Conservation (phyloP, 1,284 basidiomycete genomes). For the Jaminaea rosea region DNA sequence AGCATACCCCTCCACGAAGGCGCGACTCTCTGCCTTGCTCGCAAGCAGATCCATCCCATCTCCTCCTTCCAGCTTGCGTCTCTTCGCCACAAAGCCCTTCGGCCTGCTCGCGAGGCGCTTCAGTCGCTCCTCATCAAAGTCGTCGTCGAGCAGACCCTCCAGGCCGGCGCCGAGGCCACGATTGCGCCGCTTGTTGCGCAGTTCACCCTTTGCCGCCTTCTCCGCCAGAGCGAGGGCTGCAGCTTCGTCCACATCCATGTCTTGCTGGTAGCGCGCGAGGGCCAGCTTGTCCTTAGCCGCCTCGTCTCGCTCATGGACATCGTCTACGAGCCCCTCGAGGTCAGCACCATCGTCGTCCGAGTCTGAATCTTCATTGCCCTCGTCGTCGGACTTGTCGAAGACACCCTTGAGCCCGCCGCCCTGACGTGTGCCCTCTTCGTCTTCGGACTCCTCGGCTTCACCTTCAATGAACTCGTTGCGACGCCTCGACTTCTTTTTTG, state of each 20-base stretch:
- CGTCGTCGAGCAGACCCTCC: conserved; percentile 37
- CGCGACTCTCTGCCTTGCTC: conserved; percentile 23
- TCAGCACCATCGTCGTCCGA: conserved; percentile 49
- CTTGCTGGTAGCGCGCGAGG: conserved; percentile 21
- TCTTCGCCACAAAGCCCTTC: conserved; percentile 14
- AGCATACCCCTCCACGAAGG: conserved; percentile 30
- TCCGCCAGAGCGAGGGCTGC: conserved; percentile 31
- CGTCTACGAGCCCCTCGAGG: conserved; percentile 38
- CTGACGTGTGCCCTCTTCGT: conserved; percentile 23
- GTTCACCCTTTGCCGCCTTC: conserved; percentile 26
- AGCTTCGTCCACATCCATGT: conserved; percentile 31
- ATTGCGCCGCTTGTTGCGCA: conserved; percentile 20
- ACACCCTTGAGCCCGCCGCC: conserved; percentile 31
- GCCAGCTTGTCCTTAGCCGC: conserved; percentile 34
- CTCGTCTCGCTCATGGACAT: conserved; percentile 34
- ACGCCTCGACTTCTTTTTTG: neutral
- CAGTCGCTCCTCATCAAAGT: conserved; percentile 38
- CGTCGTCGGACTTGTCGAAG: conserved; percentile 18
- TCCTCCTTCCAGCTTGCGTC: conserved; percentile 25
- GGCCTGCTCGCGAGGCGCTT: conserved; percentile 15
- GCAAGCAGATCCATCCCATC: conserved; percentile 34
- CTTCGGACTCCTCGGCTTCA: conserved; percentile 45
- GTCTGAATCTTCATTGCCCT: neutral
- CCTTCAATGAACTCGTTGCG: conserved; percentile 27
- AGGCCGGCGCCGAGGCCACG: conserved; percentile 16